Evolutionary conservation across 257 asterid species (phyloP).

Genomic region (Fraxinus cuspidata): DNA sequence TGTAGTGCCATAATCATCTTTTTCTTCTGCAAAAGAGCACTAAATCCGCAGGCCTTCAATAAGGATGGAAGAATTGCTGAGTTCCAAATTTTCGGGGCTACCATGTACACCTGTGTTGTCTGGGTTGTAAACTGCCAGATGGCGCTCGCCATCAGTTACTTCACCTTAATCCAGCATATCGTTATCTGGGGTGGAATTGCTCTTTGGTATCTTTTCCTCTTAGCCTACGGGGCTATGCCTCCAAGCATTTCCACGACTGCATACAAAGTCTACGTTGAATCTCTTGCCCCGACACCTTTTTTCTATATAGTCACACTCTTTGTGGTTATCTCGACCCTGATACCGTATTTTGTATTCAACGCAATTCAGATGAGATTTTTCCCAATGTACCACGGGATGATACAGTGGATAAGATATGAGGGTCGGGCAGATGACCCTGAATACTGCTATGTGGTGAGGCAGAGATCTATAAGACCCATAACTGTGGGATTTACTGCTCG

Average conservation of each 20-base stretch:
- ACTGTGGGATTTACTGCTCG: constrained; percentile 95
- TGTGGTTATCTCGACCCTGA: constrained; percentile 24
- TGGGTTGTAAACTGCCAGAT: constrained; percentile 95
- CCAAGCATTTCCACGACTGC: constrained; percentile 57
- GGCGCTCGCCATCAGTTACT: constrained; percentile 84
- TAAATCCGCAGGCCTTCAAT: constrained; percentile 65
- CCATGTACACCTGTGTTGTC: constrained; percentile 80
- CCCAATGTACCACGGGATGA: constrained; percentile 78
- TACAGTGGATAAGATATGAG: constrained; percentile 86
- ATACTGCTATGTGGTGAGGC: constrained; percentile 65
- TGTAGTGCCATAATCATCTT: constrained; percentile 67
- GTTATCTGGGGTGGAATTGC: constrained; percentile 90
- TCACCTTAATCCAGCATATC: constrained; percentile 80
- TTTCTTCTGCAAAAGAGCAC: constrained; percentile 60
- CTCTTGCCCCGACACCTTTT: constrained; percentile 68
- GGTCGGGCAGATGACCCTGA: constrained; percentile 69
- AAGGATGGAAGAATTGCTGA: constrained; percentile 66
- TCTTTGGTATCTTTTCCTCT: constrained; percentile 76
- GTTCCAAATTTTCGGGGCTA: constrained; percentile 62
- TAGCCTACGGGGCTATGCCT: constrained; percentile 66
- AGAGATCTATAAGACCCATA: constrained; percentile 67
- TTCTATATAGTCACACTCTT: constrained; percentile 58
- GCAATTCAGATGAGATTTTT: constrained; percentile 47
- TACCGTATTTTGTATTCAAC: constrained; percentile 1
- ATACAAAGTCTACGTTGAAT: constrained; percentile 64